Conservation (phyloP, 495 filamentous ascomycete genomes). For the Geoglossum glabrum region DNA sequence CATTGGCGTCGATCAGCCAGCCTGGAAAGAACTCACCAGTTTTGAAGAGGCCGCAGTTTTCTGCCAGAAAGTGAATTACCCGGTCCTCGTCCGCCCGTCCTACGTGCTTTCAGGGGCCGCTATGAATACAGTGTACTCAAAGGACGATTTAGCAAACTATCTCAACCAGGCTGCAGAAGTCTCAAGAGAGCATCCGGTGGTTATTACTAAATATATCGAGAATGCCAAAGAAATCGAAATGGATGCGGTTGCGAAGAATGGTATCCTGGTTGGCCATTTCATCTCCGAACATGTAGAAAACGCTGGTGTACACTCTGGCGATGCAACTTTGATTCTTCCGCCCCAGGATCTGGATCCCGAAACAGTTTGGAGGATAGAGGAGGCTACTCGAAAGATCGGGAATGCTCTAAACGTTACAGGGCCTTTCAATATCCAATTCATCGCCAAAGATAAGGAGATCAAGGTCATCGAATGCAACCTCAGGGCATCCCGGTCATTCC, state of each 20-base stretch:
- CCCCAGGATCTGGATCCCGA: slow-evolving; percentile 84
- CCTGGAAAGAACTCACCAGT: slow-evolving; percentile 93
- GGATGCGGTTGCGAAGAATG: slow-evolving; percentile 77
- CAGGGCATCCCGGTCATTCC: slow-evolving; percentile 86
- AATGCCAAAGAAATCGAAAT: slow-evolving; percentile 95
- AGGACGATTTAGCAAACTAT: slow-evolving; percentile 78
- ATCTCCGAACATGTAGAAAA: slow-evolving; percentile 96
- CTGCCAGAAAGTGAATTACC: slow-evolving; percentile 75
- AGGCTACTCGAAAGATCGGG: slow-evolving; percentile 88
- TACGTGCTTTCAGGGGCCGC: slow-evolving; percentile 95
- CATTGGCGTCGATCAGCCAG: slow-evolving; percentile 85
- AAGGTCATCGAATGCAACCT: slow-evolving; percentile 99
- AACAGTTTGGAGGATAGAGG: slow-evolving; percentile 77
- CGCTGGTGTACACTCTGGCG: slow-evolving; percentile 93
- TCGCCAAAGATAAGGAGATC: slow-evolving; percentile 98
- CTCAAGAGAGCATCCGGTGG: slow-evolving; percentile 94
- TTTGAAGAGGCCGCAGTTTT: slow-evolving; percentile 72
- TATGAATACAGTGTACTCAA: slow-evolving; percentile 96
- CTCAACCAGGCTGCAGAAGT: slow-evolving; percentile 76
- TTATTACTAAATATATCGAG: slow-evolving; percentile 98
- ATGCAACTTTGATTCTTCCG: slow-evolving; percentile 82
- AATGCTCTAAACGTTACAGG: slow-evolving; percentile 90
- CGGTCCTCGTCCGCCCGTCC: slow-evolving; percentile 85
- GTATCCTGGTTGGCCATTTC: slow-evolving; percentile 77
- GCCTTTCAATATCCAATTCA: slow-evolving; percentile 98